Base-by-base conservation (phyloP, 73 alveolate species). In the Symbiodinium pilosum region DNA sequence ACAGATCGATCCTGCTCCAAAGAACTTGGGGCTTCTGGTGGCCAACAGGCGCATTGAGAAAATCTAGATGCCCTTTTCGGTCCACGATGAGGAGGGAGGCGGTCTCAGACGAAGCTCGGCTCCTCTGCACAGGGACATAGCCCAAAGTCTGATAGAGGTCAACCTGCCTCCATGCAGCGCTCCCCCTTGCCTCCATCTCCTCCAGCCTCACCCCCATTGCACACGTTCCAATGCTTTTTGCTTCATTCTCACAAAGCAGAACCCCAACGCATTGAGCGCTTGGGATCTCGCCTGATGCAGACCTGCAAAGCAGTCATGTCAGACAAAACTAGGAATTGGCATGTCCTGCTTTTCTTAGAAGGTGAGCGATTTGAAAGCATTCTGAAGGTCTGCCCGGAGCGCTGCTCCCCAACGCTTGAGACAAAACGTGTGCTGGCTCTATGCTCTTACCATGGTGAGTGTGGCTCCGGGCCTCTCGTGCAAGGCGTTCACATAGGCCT, bases 11-110 rank as follows among this genome's bases (percentile, higher is more conserved):
- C 93, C 93, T 86, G 38, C 73, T n/a, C n/a, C n/a, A n/a, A n/a
- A n/a, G n/a, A n/a, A n/a, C n/a, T n/a, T n/a, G n/a, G n/a, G n/a
- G n/a, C n/a, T n/a, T n/a, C n/a, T n/a, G n/a, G n/a, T n/a, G n/a
- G n/a, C n/a, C n/a, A n/a, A n/a, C n/a, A n/a, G n/a, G n/a, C n/a
- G n/a, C n/a, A n/a, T n/a, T n/a, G n/a, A n/a, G n/a, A n/a, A n/a
- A n/a, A n/a, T n/a, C n/a, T n/a, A n/a, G n/a, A n/a, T n/a, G n/a
- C n/a, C n/a, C 73, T 54, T 26, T 18, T 8, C 95, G 26, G 95
- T 89, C 97, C 97, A 91, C 97, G 47, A 91, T 91, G 52, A 91
- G 88, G 75, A 91, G 47, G 30, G 97, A 91, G 40, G 89, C 68
- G 56, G 89, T 69, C 84, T 91, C 44, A 42, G 85, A n/a, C 30